These are phyloP conservation scores for Venturia oleaginea DNA, from an alignment of 2,329 filamentous ascomycete species.

Conservation along the genomic window DNA sequence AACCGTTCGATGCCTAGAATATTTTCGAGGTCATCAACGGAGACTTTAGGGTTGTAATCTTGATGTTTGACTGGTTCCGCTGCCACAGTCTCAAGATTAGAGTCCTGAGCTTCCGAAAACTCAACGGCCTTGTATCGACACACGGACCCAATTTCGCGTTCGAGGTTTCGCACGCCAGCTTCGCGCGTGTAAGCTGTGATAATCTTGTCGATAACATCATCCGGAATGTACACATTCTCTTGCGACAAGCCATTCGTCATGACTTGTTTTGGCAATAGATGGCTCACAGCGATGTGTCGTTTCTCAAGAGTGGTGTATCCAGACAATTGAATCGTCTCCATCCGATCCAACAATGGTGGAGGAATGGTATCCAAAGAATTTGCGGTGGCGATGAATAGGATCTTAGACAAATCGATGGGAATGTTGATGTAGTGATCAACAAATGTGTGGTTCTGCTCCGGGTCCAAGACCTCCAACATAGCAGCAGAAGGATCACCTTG, in stretches of 20 bases:
- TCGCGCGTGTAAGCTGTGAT: slow-evolving; percentile 96
- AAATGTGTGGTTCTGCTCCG: slow-evolving; percentile 93
- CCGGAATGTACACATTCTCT: slow-evolving; percentile 65
- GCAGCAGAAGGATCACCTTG: slow-evolving; percentile 94
- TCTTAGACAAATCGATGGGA: slow-evolving; percentile 89
- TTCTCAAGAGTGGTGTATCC: slow-evolving; percentile 98
- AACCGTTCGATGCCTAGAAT: slow-evolving; percentile 91
- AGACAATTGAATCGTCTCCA: slow-evolving; percentile 90
- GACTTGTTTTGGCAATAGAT: slow-evolving; percentile 95
- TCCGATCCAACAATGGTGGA: slow-evolving; percentile 84
- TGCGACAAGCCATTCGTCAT: slow-evolving; percentile 74
- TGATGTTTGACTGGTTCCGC: slow-evolving; percentile 33
- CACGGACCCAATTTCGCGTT: slow-evolving; percentile 89
- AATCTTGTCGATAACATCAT: slow-evolving; percentile 85
- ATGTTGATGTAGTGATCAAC: slow-evolving; percentile 95
- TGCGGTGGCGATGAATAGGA: slow-evolving; percentile 94
- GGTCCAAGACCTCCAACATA: slow-evolving; percentile 95
- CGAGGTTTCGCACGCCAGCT: slow-evolving; percentile 88
- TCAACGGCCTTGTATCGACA: slow-evolving; percentile 94
- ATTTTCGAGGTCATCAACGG: slow-evolving; percentile 71
- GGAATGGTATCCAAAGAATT: slow-evolving; percentile 94
- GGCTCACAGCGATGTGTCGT: slow-evolving; percentile 82
- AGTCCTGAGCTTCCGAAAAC: slow-evolving; percentile 81
- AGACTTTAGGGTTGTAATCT: slow-evolving; percentile 62
- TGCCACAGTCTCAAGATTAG: slow-evolving; percentile 34